phyloP scores from a whole-genome alignment of 805 yeast species.

The Saccharomycopsis schoenii region DNA sequence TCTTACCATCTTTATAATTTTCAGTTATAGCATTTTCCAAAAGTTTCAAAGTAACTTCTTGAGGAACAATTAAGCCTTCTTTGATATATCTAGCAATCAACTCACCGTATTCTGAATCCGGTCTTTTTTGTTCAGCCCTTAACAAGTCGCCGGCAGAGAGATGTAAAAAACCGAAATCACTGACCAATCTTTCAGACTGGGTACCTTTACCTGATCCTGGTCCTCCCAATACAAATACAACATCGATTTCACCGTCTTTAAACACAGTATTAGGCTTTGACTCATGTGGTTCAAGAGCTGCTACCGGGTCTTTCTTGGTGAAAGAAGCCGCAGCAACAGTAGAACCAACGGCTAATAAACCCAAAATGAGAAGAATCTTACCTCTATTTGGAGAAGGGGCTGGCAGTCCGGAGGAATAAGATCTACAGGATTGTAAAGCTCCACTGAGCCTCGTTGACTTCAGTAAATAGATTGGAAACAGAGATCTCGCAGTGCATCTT shows the following conservation, averaged over 20 bases:
- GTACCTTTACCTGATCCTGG: conserved; percentile 99
- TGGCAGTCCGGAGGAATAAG: neutral
- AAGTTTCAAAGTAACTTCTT: conserved; percentile 75
- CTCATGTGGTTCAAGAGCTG: conserved; percentile 15
- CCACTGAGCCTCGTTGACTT: neutral
- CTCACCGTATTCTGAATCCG: conserved; percentile 76
- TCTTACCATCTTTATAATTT: conserved; percentile 36
- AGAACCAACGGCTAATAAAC: conserved; percentile 11
- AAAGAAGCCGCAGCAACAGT: conserved; percentile 12
- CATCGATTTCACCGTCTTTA: conserved; percentile 57
- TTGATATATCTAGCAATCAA: conserved; percentile 74
- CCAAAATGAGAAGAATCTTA: conserved; percentile 6
- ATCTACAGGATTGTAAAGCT: neutral
- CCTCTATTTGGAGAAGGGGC: neutral
- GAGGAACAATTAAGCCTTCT: conserved; percentile 91
- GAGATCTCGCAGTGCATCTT: neutral
- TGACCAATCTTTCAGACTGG: conserved; percentile 79
- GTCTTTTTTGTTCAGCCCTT: conserved; percentile 82
- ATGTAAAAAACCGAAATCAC: conserved; percentile 74
- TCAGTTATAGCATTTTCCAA: conserved; percentile 69
- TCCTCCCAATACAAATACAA: conserved; percentile 89
- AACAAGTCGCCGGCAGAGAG: conserved; percentile 93
- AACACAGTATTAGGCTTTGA: conserved; percentile 35
- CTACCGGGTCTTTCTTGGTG: conserved; percentile 15
- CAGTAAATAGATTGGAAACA: neutral